phyloP scores from a whole-genome alignment of 768 basidiomycete genomes.

The Podaxis carcinomalis region DNA sequence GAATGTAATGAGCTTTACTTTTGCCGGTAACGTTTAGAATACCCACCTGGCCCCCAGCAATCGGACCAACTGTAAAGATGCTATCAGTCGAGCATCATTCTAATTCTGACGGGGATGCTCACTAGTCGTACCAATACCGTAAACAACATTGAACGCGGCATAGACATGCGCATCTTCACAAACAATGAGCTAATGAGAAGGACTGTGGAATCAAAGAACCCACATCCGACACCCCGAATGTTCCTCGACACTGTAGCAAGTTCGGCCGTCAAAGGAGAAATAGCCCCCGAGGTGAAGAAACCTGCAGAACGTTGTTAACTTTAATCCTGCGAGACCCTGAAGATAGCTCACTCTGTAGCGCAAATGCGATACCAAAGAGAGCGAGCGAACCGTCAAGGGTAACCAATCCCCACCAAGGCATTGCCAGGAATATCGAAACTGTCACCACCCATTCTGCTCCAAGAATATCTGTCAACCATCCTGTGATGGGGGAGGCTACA shows the following conservation, averaged over 20 bases:
- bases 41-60: constrained; percentile 62
- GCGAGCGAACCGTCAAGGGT: constrained; percentile 41
- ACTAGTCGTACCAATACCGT: constrained; percentile 62
- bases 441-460: constrained; percentile 55
- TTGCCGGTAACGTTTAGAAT: neutral
- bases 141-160: constrained; percentile 70
- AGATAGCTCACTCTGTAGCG: constrained; percentile 45
- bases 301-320: constrained; percentile 29
- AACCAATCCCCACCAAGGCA: constrained; percentile 65
- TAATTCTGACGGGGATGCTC: constrained; percentile 18
- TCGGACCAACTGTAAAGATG: constrained; percentile 52
- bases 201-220: constrained; percentile 2
- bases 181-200: neutral
- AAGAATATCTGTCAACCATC: constrained; percentile 49
- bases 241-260: constrained; percentile 54
- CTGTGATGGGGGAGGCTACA: constrained; percentile 56
- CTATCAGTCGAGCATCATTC: neutral
- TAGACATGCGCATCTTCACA: constrained; percentile 66
- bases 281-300: constrained; percentile 55
- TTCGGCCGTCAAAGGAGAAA: constrained; percentile 64
- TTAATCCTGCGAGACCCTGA: neutral
- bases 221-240: constrained; percentile 67
- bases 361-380: constrained; percentile 45
- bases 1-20: constrained; percentile 2
- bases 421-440: constrained; percentile 40